Evolutionary conservation across 768 basidiomycete species (phyloP), one percentile per base, ranked within the genome.

Genomic region (Hygrophoropsis aurantiaca): DNA sequence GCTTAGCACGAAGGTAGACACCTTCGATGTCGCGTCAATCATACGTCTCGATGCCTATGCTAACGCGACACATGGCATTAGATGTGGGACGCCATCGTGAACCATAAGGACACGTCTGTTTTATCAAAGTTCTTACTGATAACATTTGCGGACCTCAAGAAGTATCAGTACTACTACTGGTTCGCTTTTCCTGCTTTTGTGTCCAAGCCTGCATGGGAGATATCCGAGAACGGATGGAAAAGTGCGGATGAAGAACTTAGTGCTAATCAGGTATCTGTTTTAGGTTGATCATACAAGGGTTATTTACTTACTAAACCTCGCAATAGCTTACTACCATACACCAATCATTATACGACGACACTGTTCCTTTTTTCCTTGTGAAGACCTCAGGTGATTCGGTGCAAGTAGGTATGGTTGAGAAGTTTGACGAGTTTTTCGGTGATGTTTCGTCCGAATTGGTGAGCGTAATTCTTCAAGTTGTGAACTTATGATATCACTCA

Each of bases 111-210:
- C 51, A 71, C 81, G 0, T 61, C 79, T 5, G 66, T 74, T 11
- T 73, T 97, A 33, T 88, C 79, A 46, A 78, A 78, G 4, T 97
- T 97, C 71, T 74, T 98, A 18, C 74, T 97, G 42, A 87, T 99
- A 57, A 93, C 94, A 0, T 98, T 85, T 57, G 91, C 97, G 1
- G 97, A 99, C 67, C 83, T 99, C 56, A 99, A 98, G 77, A 97
- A 94, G 66, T 97, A 97, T 74, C 87, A 86, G 55, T 98, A 93
- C 63, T 94, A 86, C 60, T 97, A 97, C 68, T 99, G 95, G 97
- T 97, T 97, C 60, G 88, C 90, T 0, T 97, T 97, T 65, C 95
- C 97, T 2, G 92, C 94, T 0, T 85, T 97, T 54, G 85, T 86
- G 0, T 74, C 89, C 18, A 92, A 90, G 55, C 94, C 97, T 6